Evolutionary conservation across 1,284 basidiomycete species (phyloP), one percentile per base, ranked within the genome.

Genomic region (Flammula alnicola): DNA sequence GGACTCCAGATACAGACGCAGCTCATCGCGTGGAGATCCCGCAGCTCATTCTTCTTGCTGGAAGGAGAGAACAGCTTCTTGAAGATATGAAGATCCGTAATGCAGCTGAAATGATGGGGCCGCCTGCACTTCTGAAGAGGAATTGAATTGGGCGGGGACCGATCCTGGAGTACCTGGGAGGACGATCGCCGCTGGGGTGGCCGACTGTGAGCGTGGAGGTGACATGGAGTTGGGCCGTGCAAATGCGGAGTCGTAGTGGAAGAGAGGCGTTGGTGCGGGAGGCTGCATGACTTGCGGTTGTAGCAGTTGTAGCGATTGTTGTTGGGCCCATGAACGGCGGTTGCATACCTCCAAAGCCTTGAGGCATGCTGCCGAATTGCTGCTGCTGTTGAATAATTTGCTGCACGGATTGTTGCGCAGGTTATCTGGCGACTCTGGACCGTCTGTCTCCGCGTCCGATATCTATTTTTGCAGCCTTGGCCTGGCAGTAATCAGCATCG

Each of bases 401-500:
- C 52, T 26, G 30, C 3, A 27, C 37, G n/a, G 39, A 36, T 41
- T 51, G 46, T 9, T 41, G 31, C 2, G 30, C 22, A 20, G 49
- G 69, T 27, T 47, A 59, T 96, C 95, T 93, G 98, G 84, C 44
- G 93, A 90, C 55, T 89, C 93, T 25, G 91, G 80, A 69, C 96
- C 93, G 33, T 79, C 83, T 30, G 77, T 77, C 67, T 87, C 90
- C 1, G 91, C 95, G 59, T 98, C 93, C n/a, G 89, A 91, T 55
- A 99, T 93, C 96, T 96, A 98, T 62, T 95, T 96, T 67, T 99
- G 97, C 42, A 99, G 84, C 69, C 93, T 95, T 1, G 97, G 97
- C 49, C 96, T 82, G 2, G 96, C 95, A 42, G 82, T 83, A 22
- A 78, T 78, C 33, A 98, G 82, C 40, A 97, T 88, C 1, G 80